A percentile compares a stretch with the other conserved stretches of the same genome.
phyloP scores from a whole-genome alignment of 1,139 yeast species.

The Suzukiozyma palmioleophila region DNA sequence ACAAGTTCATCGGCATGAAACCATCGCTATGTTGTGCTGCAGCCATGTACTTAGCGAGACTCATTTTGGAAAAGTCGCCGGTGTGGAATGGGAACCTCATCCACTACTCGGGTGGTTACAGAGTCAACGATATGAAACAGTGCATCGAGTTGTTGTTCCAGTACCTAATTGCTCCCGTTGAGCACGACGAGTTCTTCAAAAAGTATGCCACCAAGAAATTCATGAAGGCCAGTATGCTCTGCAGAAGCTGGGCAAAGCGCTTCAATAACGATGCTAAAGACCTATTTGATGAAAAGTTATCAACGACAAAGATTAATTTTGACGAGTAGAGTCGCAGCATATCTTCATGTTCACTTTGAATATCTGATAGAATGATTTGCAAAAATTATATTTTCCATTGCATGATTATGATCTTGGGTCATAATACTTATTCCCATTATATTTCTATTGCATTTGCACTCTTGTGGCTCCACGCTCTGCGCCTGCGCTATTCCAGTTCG shows the following conservation, averaged over 20 bases:
- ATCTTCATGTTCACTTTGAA: not conserved
- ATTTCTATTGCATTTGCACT: not conserved
- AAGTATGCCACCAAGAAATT: slow-evolving; percentile 89
- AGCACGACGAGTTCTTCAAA: slow-evolving; percentile 89
- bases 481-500: no score
- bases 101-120: slow-evolving; percentile 91
- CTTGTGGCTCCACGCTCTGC: no score
- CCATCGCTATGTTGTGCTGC: slow-evolving; percentile 90
- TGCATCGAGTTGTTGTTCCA: slow-evolving; percentile 72
- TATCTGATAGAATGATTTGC: not conserved
- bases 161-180: slow-evolving; percentile 78
- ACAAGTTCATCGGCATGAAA: slow-evolving; percentile 68
- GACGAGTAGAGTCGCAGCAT: slow-evolving; percentile 4
- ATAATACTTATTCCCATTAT: not conserved
- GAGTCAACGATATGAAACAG: slow-evolving; percentile 64
- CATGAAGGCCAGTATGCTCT: slow-evolving; percentile 84
- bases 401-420: not conserved
- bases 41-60: slow-evolving; percentile 84
- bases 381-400: not conserved
- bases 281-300: slow-evolving; percentile 18
- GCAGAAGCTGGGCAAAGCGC: slow-evolving; percentile 88
- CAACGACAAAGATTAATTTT: slow-evolving; percentile 13
- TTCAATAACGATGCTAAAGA: slow-evolving; percentile 35
- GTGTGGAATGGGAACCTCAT: slow-evolving; percentile 80
- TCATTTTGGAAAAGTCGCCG: slow-evolving; percentile 66